Conservation (phyloP, 257 asterid genomes). For the Cordia subcordata region DNA sequence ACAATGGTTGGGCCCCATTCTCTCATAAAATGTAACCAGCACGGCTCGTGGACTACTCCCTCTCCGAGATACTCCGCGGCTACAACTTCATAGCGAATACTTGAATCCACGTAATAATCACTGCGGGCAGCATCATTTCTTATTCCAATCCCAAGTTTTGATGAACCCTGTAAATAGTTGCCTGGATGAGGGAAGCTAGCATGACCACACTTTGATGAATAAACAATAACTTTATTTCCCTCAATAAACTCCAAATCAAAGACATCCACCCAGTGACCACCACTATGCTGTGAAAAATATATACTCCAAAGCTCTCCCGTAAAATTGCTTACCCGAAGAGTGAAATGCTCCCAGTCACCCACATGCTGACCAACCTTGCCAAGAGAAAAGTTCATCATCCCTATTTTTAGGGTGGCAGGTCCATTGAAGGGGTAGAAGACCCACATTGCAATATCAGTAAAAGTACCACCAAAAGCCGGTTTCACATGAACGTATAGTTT, state of each 20-base stretch:
- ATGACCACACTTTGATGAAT: slow-evolving; percentile 78
- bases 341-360: slow-evolving; percentile 97
- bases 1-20: slow-evolving; percentile 81
- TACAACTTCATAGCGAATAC: slow-evolving; percentile 58
- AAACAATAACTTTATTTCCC: slow-evolving; percentile 69
- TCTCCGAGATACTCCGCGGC: slow-evolving; percentile 88
- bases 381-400: slow-evolving; percentile 50
- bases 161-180: slow-evolving; percentile 72
- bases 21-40: slow-evolving; percentile 86
- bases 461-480: slow-evolving; percentile 85
- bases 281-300: slow-evolving; percentile 95
- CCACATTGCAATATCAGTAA: slow-evolving; percentile 89
- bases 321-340: slow-evolving; percentile 84
- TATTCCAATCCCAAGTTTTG: slow-evolving; percentile 73
- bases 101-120: slow-evolving; percentile 49
- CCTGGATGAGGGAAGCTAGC: slow-evolving; percentile 94
- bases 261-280: slow-evolving; percentile 80
- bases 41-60: slow-evolving; percentile 54
- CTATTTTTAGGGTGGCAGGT: slow-evolving; percentile 69
- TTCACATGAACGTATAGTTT: slow-evolving; percentile 77
- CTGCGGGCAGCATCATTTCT: slow-evolving; percentile 74
- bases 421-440: slow-evolving; percentile 89
- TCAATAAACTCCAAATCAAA: slow-evolving; percentile 61
- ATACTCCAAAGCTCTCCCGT: slow-evolving; percentile 80
- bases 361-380: slow-evolving; percentile 81